Percentiles rank a stretch among this genome's conserved stretches.
Evolutionary conservation across 371 early-diverging fungal species (phyloP).

Genomic region (Lichtheimia ramosa): DNA sequence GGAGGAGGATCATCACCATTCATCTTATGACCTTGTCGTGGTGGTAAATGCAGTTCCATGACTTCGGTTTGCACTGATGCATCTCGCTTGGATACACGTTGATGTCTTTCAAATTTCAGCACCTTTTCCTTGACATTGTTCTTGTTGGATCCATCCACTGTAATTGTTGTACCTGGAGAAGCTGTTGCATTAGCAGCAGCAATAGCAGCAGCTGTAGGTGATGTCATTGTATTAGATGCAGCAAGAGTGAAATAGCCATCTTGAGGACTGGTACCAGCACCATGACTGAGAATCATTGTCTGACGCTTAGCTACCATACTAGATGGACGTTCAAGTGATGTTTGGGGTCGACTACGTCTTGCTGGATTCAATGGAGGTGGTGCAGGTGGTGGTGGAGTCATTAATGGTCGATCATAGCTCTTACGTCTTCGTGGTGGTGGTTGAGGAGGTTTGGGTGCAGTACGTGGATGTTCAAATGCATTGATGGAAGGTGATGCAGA

Average conservation of each 20-base stretch:
- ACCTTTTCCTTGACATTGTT: background rate
- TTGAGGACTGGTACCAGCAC: constrained; percentile 11
- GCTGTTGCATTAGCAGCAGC: constrained; percentile 38
- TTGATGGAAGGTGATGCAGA: constrained; percentile 1
- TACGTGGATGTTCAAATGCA: constrained; percentile 38
- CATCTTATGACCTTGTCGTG: no score
- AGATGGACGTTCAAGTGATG: constrained; percentile 17
- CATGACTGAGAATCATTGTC: constrained; percentile 11
- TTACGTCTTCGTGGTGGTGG: background rate
- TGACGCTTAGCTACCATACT: constrained; percentile 32
- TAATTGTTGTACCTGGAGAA: background rate
- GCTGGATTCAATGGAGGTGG: background rate
- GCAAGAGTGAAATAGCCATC: constrained; percentile 20
- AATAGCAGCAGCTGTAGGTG: background rate
- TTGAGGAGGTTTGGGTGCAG: constrained; percentile 36
- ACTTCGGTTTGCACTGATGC: no score
- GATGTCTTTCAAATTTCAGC: background rate
- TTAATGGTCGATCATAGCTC: no score
- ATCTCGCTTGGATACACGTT: no score
- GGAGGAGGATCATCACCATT: no score
- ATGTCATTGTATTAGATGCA: constrained; percentile 16
- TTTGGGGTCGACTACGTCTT: background rate
- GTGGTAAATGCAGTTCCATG: no score
- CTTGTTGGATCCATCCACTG: no score
- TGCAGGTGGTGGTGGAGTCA: background rate